Percentiles rank a stretch among this genome's conserved stretches.
Evolutionary conservation across 2,329 filamentous ascomycete genomes (phyloP).

Genomic region (Xenosphaeropsis pyriputrescens): DNA sequence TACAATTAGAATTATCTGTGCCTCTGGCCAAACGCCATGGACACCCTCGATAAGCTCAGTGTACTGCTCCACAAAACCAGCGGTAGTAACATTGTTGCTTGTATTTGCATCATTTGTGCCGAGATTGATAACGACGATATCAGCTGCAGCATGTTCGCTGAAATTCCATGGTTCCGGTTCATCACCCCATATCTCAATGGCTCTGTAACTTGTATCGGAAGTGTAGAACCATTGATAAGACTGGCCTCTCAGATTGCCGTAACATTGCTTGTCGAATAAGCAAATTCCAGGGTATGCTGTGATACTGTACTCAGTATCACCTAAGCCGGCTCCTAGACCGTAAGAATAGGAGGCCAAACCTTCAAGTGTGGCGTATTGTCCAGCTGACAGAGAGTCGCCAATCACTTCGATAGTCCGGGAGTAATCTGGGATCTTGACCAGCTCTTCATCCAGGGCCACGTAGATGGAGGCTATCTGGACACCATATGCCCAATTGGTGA

Average conservation of each 20-base stretch:
- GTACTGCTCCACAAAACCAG: conserved; percentile 24
- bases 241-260: conserved; percentile 32
- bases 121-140: conserved; percentile 30
- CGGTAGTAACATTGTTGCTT: conserved; percentile 23
- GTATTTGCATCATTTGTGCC: conserved; percentile 30
- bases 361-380: conserved; percentile 44
- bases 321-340: conserved; percentile 37
- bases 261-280: conserved; percentile 38
- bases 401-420: conserved; percentile 26
- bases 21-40: conserved; percentile 29
- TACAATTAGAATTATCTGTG: conserved; percentile 29
- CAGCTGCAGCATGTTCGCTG: conserved; percentile 23
- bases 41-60: conserved; percentile 29
- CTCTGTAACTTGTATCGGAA: conserved; percentile 27
- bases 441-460: conserved; percentile 24
- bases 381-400: conserved; percentile 32
- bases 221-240: conserved; percentile 42
- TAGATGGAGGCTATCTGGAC: conserved; percentile 40
- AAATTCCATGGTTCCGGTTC: conserved; percentile 30
- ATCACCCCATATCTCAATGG: conserved; percentile 16
- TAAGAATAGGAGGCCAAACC: conserved; percentile 40
- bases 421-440: conserved; percentile 27
- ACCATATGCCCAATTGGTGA: conserved; percentile 46
- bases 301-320: conserved; percentile 41
- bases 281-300: conserved; percentile 45